Evolutionary conservation across 2,329 filamentous ascomycete species (phyloP).

Genomic region (Diaporthe vaccinii): DNA sequence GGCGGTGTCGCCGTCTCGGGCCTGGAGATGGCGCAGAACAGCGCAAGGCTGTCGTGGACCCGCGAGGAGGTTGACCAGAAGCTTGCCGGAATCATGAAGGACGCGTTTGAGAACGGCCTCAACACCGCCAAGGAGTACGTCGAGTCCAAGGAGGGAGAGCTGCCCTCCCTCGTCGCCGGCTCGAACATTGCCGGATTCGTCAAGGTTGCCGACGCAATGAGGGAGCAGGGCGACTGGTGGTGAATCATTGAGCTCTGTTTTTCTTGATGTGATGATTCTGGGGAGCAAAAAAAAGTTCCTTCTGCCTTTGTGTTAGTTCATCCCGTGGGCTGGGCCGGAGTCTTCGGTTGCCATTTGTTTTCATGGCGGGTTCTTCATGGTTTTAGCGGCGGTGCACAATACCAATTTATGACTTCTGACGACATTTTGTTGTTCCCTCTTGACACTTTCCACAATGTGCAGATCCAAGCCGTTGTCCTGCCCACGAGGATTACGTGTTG

Average conservation of each 20-base stretch:
- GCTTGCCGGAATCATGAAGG: constrained; percentile 95
- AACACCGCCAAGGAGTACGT: constrained; percentile 92
- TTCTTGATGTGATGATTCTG: neutral
- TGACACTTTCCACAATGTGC: neutral
- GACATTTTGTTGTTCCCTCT: neutral
- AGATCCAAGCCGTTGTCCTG: neutral
- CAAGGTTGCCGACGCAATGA: constrained; percentile 96
- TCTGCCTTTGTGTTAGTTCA: constrained; percentile 22
- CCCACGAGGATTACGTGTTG: no score
- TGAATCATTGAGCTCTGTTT: constrained; percentile 28
- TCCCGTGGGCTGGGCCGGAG: constrained; percentile 25
- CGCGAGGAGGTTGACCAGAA: constrained; percentile 89
- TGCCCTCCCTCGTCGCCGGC: constrained; percentile 91
- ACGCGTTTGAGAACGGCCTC: constrained; percentile 90
- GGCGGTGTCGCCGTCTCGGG: constrained; percentile 98
- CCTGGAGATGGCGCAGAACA: constrained; percentile 99
- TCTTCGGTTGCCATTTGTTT: constrained; percentile 12
- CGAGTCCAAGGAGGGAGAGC: constrained; percentile 81
- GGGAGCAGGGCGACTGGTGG: constrained; percentile 97
- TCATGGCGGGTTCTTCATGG: constrained; percentile 24
- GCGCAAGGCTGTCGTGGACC: constrained; percentile 84
- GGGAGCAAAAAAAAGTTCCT: constrained; percentile 24
- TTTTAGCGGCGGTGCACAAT: constrained; percentile 31
- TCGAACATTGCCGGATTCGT: constrained; percentile 98
- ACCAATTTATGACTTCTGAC: constrained; percentile 22